phyloP scores from a whole-genome alignment of 495 filamentous ascomycete genomes.

The Podospora bellae-mahoneyi region DNA sequence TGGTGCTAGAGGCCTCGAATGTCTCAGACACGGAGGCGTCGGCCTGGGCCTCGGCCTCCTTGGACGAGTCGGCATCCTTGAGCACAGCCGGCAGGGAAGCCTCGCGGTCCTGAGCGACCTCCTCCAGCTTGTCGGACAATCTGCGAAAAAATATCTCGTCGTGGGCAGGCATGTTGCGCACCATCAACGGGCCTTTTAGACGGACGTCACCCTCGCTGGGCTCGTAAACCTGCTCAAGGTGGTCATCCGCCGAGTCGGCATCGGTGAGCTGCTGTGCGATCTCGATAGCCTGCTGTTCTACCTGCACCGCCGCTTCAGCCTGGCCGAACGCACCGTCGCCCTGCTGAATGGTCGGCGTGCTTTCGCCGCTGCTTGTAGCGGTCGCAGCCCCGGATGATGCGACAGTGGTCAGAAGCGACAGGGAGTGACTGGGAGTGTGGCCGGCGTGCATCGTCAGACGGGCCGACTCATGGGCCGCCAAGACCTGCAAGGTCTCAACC shows the following conservation, averaged over 20 bases:
- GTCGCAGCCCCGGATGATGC: slow-evolving; percentile 35
- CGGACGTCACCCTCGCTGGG: slow-evolving; percentile 33
- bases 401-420: slow-evolving; percentile 41
- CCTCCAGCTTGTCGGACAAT: slow-evolving; percentile 44
- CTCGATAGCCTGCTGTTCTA: slow-evolving; percentile 11
- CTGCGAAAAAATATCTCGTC: slow-evolving; percentile 46
- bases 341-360: slow-evolving; percentile 35
- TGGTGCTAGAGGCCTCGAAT: slow-evolving; percentile 11
- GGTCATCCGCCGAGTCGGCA: slow-evolving; percentile 16
- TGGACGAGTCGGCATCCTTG: slow-evolving; percentile 20
- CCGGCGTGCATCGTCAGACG: slow-evolving; percentile 50
- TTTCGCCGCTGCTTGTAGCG: slow-evolving; percentile 38
- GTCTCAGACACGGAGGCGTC: background rate
- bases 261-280: background rate
- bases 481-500: slow-evolving; percentile 39
- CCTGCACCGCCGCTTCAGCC: background rate
- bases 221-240: slow-evolving; percentile 26
- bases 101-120: slow-evolving; percentile 33
- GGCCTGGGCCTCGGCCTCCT: background rate
- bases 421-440: slow-evolving; percentile 47
- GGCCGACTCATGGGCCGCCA: slow-evolving; percentile 38
- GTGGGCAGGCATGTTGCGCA: slow-evolving; percentile 44
- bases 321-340: slow-evolving; percentile 26
- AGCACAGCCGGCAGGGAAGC: slow-evolving; percentile 42
- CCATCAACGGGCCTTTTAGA: slow-evolving; percentile 44